Conservation (phyloP, 2,329 filamentous ascomycete genomes). For the Leptographium lundbergii region DNA sequence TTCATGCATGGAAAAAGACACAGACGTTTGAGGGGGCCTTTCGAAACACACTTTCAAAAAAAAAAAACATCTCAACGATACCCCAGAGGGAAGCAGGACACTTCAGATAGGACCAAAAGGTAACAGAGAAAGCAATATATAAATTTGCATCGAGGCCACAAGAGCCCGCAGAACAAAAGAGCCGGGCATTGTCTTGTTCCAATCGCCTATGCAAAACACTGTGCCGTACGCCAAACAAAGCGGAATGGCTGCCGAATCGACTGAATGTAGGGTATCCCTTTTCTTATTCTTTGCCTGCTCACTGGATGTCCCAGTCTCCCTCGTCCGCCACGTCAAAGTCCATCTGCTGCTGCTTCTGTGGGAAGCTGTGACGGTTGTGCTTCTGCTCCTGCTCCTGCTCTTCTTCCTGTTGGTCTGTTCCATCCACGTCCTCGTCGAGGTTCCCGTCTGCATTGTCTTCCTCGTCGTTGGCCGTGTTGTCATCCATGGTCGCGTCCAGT, state of each 20-base stretch:
- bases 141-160: background rate
- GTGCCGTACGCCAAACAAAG: no score
- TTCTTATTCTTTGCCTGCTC: background rate
- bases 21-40: constrained; percentile 1
- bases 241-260: no score
- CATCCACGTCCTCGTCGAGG: background rate
- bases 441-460: background rate
- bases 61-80: constrained; percentile 24
- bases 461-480: background rate
- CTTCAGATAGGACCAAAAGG: background rate
- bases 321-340: constrained; percentile 43
- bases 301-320: constrained; percentile 25
- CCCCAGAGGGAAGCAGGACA: constrained; percentile 13
- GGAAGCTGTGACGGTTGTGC: background rate
- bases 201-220: no score
- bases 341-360: constrained; percentile 26
- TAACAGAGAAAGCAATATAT: background rate
- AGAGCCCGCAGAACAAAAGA: no score
- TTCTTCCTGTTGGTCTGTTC: background rate
- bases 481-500: background rate
- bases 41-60: constrained; percentile 3
- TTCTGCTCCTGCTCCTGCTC: background rate
- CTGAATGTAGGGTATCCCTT: no score
- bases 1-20: background rate
- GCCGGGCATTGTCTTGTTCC: no score